Percentiles rank a stretch among this genome's conserved stretches.
These are phyloP conservation scores for Fomitopsis pinicola DNA, from an alignment of 1,284 basidiomycete species.

Conservation along the genomic window DNA sequence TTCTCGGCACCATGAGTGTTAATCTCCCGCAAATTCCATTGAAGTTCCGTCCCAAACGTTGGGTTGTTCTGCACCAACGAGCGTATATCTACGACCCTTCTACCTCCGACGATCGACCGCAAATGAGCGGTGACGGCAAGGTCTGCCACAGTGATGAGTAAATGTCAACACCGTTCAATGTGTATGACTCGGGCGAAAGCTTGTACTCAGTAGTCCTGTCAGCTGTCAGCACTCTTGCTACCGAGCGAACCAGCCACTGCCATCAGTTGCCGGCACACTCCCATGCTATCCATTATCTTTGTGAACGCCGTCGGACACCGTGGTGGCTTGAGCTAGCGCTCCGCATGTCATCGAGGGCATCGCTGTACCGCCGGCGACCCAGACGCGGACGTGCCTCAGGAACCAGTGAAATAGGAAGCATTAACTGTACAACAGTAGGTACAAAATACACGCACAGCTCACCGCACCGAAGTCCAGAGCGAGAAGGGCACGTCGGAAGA, in stretches of 20 bases:
- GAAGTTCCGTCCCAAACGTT: too few relatives aligned
- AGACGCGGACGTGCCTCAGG: not conserved
- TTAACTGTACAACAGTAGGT: not conserved
- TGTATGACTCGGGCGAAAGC: not conserved
- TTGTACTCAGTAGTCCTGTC: not conserved
- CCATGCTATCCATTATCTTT: not conserved
- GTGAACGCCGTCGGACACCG: not conserved
- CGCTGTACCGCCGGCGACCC: not conserved
- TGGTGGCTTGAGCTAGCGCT: not conserved
- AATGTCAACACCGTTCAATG: not conserved
- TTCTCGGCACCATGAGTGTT: too few relatives aligned
- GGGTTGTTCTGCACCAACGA: too few relatives aligned
- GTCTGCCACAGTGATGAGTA: not conserved
- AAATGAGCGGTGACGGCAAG: not conserved
- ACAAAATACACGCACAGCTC: not conserved
- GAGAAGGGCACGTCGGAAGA: not conserved
- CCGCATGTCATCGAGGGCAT: not conserved
- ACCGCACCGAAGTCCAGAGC: not conserved
- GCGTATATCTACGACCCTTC: too few relatives aligned
- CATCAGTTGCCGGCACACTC: not conserved
- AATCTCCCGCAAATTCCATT: too few relatives aligned
- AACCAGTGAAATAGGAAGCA: too few relatives aligned
- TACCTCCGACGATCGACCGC: too few relatives aligned
- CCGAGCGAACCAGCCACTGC: not conserved
- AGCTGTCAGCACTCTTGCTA: not conserved